phyloP scores from a whole-genome alignment of 192 early-diverging fungal genomes.

The Podila epigama region DNA sequence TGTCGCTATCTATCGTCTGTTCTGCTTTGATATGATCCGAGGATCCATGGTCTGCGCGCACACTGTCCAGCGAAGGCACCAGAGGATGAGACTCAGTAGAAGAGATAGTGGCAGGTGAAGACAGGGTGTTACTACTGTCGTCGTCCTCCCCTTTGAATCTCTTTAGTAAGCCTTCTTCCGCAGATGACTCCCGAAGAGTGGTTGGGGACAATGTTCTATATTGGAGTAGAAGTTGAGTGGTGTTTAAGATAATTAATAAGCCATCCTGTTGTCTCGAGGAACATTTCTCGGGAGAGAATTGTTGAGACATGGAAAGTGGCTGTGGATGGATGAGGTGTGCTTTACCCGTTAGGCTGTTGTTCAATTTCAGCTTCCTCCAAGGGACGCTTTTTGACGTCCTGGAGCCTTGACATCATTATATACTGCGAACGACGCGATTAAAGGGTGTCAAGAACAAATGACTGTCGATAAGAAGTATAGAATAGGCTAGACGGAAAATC shows the following conservation, averaged over 20 bases:
- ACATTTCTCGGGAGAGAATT: background rate
- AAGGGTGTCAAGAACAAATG: background rate
- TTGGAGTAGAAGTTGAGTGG: background rate
- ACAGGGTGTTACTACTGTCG: slow-evolving; percentile 14
- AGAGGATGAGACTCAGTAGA: slow-evolving; percentile 25
- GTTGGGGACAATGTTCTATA: background rate
- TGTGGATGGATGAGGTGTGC: background rate
- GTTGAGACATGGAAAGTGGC: background rate
- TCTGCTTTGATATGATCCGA: slow-evolving; percentile 27
- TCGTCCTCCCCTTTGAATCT: slow-evolving; percentile 43
- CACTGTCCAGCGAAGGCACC: slow-evolving; percentile 43
- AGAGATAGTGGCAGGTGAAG: slow-evolving; percentile 14
- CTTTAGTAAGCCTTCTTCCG: slow-evolving; percentile 37
- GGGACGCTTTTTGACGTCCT: slow-evolving; percentile 49
- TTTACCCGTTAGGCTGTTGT: slow-evolving; percentile 13
- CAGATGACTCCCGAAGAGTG: slow-evolving; percentile 3
- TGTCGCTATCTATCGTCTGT: slow-evolving; percentile 47
- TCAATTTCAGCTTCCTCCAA: slow-evolving; percentile 17
- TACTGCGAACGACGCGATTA: background rate
- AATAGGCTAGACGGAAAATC: background rate
- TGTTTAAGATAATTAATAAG: background rate
- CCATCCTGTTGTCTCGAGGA: background rate
- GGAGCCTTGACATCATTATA: slow-evolving; percentile 40
- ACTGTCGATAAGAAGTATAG: too few species aligned
- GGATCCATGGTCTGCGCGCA: slow-evolving; percentile 16